Evolutionary conservation across 1,284 basidiomycete species (phyloP).

Genomic region (Ustilago xerochloae): DNA sequence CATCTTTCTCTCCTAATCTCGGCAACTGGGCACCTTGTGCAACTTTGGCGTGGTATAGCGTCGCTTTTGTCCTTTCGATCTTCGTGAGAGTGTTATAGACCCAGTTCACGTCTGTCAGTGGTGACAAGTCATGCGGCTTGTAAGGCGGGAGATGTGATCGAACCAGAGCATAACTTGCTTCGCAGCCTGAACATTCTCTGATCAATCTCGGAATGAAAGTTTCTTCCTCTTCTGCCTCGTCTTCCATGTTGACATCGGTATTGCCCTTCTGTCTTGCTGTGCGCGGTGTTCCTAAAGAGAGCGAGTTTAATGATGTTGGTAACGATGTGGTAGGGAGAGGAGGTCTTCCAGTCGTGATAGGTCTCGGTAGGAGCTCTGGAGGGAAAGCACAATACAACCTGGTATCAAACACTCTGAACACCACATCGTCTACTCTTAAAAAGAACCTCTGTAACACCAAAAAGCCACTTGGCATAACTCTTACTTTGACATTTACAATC

Average conservation of each 20-base stretch:
- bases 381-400: slow-evolving; percentile 86
- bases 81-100: slow-evolving; percentile 81
- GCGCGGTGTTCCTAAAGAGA: slow-evolving; percentile 11
- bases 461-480: slow-evolving; percentile 96
- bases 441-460: slow-evolving; percentile 91
- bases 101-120: slow-evolving; percentile 87
- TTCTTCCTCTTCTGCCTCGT: neutral
- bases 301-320: neutral
- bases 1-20: slow-evolving; percentile 9
- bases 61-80: slow-evolving; percentile 70
- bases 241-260: neutral
- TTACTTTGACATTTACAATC: slow-evolving; percentile 68
- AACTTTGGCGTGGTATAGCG: slow-evolving; percentile 17
- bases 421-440: slow-evolving; percentile 92
- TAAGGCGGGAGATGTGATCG: slow-evolving; percentile 74
- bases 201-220: slow-evolving; percentile 72
- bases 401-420: slow-evolving; percentile 91
- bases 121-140: slow-evolving; percentile 83
- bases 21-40: slow-evolving; percentile 13
- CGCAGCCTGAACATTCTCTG: slow-evolving; percentile 86
- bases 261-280: neutral
- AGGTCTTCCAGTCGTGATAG: neutral
- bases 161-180: slow-evolving; percentile 85
- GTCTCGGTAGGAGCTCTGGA: neutral
- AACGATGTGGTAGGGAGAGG: neutral